phyloP scores from a whole-genome alignment of 257 asterid species.

The Buddleja alternifolia region DNA sequence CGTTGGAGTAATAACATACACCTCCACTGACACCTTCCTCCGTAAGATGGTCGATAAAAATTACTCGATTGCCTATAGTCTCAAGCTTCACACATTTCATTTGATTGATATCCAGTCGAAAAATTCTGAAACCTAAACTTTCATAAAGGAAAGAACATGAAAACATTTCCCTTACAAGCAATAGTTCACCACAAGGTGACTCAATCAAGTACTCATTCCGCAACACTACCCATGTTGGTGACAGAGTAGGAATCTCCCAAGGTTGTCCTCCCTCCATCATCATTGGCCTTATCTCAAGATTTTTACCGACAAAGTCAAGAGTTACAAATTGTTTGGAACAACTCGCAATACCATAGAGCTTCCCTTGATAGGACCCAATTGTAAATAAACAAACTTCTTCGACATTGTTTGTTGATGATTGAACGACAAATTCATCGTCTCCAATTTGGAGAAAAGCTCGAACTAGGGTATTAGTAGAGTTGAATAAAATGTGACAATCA shows the following conservation, averaged over 20 bases:
- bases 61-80: not conserved
- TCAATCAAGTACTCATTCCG: no score
- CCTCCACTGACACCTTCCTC: no score
- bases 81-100: conserved; percentile 1
- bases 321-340: not conserved
- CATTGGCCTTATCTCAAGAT: not conserved
- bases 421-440: not conserved
- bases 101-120: not conserved
- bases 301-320: not conserved
- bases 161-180: not conserved
- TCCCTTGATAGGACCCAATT: not conserved
- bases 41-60: no score
- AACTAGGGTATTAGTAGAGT: not conserved
- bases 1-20: no score
- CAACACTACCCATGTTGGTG: not conserved
- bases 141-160: not conserved
- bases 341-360: not conserved
- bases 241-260: not conserved
- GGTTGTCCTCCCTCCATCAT: not conserved
- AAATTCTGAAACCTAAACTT: not conserved
- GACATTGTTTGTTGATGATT: not conserved
- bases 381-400: not conserved
- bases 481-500: not conserved
- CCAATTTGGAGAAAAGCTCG: not conserved
- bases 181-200: not conserved